Evolutionary conservation across 805 yeast species (phyloP).

Genomic region (Nakazawaea wickerhamii): DNA sequence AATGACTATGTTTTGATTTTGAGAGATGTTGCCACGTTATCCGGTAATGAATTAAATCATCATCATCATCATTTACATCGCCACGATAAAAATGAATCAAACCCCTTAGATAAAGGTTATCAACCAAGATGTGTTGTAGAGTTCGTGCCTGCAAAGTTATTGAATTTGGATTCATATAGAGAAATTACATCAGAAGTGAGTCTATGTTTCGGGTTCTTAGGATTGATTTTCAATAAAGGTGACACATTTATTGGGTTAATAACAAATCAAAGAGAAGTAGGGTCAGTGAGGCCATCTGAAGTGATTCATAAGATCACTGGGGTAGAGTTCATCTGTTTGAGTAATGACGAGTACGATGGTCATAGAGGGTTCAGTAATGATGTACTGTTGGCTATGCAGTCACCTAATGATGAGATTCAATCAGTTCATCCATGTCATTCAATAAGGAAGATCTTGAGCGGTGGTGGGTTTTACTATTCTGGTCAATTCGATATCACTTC

Average conservation of each 20-base stretch:
- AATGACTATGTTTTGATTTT: constrained; percentile 55
- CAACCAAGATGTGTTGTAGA: constrained; percentile 46
- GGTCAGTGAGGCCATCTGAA: constrained; percentile 53
- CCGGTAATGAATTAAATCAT: not conserved
- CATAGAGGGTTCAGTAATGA: constrained; percentile 15
- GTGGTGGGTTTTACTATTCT: constrained; percentile 46
- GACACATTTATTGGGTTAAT: constrained; percentile 54
- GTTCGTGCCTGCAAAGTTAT: constrained; percentile 37
- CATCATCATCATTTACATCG: constrained; percentile 1
- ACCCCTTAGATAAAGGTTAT: constrained; percentile 22
- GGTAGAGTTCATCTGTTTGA: constrained; percentile 62
- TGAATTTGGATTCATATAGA: constrained; percentile 34
- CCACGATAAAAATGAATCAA: constrained; percentile 18
- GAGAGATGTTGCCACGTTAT: constrained; percentile 32
- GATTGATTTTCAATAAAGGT: constrained; percentile 51
- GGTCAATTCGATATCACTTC: constrained; percentile 41
- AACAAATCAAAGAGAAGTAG: constrained; percentile 49
- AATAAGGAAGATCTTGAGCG: constrained; percentile 36
- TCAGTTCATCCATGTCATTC: constrained; percentile 36
- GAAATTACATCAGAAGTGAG: constrained; percentile 33
- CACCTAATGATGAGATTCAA: constrained; percentile 17
- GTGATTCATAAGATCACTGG: constrained; percentile 48
- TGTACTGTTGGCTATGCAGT: constrained; percentile 11
- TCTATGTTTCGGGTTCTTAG: constrained; percentile 52
- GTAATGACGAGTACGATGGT: constrained; percentile 49